Conservation (phyloP, 345 rosid species). For the Bruguiera gymnorhiza region DNA sequence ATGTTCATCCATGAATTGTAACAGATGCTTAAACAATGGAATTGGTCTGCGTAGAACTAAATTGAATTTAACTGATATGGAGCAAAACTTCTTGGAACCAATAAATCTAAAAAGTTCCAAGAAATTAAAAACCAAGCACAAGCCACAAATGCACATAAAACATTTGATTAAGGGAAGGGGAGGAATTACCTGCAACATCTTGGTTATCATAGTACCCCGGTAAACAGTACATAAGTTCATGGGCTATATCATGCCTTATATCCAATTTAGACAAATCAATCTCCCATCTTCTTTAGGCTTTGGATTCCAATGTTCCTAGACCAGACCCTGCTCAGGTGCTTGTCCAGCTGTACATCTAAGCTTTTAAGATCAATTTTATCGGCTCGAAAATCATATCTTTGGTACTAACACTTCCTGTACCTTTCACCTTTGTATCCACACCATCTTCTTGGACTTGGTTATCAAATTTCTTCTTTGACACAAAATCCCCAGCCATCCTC, state of each 20-base stretch:
- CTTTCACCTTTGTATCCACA: conserved; percentile 45
- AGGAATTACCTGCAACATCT: no score
- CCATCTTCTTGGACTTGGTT: conserved; percentile 22
- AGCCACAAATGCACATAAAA: no score
- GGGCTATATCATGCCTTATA: conserved; percentile 53
- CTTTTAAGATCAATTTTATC: conserved; percentile 80
- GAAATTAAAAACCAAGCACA: no score
- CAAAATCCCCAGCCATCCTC: conserved; percentile 31
- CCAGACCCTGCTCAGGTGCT: conserved; percentile 67
- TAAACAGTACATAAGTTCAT: conserved; percentile 73
- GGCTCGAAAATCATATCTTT: conserved; percentile 61
- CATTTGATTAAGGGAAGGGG: no score
- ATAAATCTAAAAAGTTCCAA: no score
- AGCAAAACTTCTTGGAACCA: no score
- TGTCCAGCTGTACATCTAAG: conserved; percentile 82
- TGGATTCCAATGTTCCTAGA: conserved; percentile 42
- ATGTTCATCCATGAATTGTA: no score
- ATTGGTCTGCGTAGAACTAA: no score
- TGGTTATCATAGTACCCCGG: conserved; percentile 68
- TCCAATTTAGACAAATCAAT: conserved; percentile 79
- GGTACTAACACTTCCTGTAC: conserved; percentile 49
- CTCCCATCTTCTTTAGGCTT: conserved; percentile 77
- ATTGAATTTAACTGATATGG: no score
- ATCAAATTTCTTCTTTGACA: conserved; percentile 16
- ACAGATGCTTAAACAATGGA: no score